Percentiles rank a stretch among this genome's conserved stretches.
Conservation (phyloP, 2,329 filamentous ascomycete genomes). For the Pezicula radicicola region DNA sequence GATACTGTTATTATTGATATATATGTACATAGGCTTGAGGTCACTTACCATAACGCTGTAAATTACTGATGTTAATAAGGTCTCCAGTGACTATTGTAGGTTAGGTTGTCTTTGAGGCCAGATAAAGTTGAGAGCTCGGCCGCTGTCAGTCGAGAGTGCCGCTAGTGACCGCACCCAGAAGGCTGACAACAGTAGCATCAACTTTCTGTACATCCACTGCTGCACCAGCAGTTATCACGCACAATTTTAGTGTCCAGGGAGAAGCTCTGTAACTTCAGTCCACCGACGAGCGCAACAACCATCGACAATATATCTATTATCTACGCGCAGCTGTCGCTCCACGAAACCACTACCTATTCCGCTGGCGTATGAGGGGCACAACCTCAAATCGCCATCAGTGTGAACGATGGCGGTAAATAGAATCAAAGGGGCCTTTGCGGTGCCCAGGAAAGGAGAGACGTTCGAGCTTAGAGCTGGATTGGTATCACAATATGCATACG, state of each 20-base stretch:
- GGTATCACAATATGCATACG: conserved; percentile 98
- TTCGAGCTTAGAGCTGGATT: conserved; percentile 94
- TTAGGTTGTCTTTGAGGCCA: not conserved
- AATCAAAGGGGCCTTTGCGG: conserved; percentile 89
- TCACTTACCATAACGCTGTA: conserved; percentile 15
- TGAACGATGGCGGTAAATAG: conserved; percentile 86
- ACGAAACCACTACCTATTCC: conserved; percentile 16
- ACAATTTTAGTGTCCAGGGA: not conserved
- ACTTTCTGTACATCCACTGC: conserved; percentile 10
- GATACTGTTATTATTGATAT: not conserved
- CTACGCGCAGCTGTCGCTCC: conserved; percentile 19
- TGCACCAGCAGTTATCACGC: conserved; percentile 2
- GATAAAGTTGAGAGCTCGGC: conserved; percentile 6
- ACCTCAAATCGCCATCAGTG: conserved; percentile 34
- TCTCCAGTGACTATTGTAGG: not conserved
- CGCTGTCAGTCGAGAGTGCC: conserved; percentile 16
- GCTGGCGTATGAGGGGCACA: conserved; percentile 31
- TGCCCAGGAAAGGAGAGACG: conserved; percentile 94
- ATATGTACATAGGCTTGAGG: not conserved
- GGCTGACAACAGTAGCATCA: conserved; percentile 6
- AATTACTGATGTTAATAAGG: too few species aligned
- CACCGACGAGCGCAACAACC: conserved; percentile 1
- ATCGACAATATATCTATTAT: conserved; percentile 5
- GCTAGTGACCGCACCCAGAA: conserved; percentile 3
- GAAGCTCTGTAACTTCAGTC: conserved; percentile 1